Conservation (phyloP, 2,329 filamentous ascomycete genomes). For the Talaromyces sp. region DNA sequence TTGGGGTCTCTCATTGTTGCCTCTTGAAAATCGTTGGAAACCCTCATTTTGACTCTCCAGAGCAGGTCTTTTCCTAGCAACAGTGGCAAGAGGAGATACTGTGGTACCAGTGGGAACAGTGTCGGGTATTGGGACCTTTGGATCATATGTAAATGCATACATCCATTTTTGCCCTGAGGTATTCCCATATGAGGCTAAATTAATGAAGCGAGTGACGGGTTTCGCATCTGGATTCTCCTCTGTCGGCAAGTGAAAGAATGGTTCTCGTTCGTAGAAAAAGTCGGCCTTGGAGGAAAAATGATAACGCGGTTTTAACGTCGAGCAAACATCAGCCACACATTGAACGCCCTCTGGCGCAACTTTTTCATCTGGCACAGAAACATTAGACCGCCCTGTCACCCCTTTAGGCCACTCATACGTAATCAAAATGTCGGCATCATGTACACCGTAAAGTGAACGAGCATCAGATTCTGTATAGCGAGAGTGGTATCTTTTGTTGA, state of each 20-base stretch:
- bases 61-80: slow-evolving; percentile 55
- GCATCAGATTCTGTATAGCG: slow-evolving; percentile 74
- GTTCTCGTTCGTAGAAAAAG: slow-evolving; percentile 84
- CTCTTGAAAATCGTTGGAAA: slow-evolving; percentile 37
- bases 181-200: slow-evolving; percentile 74
- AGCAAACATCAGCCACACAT: slow-evolving; percentile 71
- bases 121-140: slow-evolving; percentile 54
- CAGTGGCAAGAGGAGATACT: slow-evolving; percentile 56
- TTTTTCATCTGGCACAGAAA: slow-evolving; percentile 52
- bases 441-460: slow-evolving; percentile 67
- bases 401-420: slow-evolving; percentile 79
- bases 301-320: slow-evolving; percentile 80
- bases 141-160: slow-evolving; percentile 62
- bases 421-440: slow-evolving; percentile 77
- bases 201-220: slow-evolving; percentile 80
- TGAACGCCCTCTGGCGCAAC: slow-evolving; percentile 53
- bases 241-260: slow-evolving; percentile 67
- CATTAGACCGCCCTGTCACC: slow-evolving; percentile 64
- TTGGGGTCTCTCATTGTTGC: slow-evolving; percentile 32
- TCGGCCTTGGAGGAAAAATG: slow-evolving; percentile 69
- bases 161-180: slow-evolving; percentile 62
- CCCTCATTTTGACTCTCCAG: slow-evolving; percentile 32
- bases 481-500: slow-evolving; percentile 64
- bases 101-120: slow-evolving; percentile 67
- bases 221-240: slow-evolving; percentile 51